phyloP scores from a whole-genome alignment of 495 filamentous ascomycete species.

The Xylaria intraflava region DNA sequence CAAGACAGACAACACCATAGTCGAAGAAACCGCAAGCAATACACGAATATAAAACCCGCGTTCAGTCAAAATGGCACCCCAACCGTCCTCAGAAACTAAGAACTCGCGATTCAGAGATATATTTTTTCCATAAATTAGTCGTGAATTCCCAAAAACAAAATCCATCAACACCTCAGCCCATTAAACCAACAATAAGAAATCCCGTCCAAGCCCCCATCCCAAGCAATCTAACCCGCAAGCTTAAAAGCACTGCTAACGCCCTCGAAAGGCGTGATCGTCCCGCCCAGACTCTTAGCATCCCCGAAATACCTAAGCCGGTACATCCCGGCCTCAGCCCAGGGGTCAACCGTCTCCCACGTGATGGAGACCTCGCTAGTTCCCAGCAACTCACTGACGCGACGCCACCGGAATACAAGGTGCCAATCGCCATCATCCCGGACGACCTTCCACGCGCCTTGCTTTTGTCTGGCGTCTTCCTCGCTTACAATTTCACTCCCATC shows the following conservation, averaged over 20 bases:
- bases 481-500: slow-evolving; percentile 18
- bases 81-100: no score
- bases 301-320: slow-evolving; percentile 86
- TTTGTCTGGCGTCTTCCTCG: slow-evolving; percentile 17
- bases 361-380: slow-evolving; percentile 76
- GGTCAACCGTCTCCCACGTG: slow-evolving; percentile 69
- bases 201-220: no score
- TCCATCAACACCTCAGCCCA: neutral
- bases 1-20: no score
- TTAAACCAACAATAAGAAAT: no score
- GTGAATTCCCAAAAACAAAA: no score
- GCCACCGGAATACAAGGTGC: slow-evolving; percentile 75
- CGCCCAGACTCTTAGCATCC: slow-evolving; percentile 63
- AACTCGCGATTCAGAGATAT: no score
- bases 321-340: slow-evolving; percentile 48
- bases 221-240: slow-evolving; percentile 15
- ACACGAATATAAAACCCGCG: no score
- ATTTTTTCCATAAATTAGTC: no score
- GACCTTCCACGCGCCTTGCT: slow-evolving; percentile 45
- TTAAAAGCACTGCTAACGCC: slow-evolving; percentile 64
- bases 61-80: no score
- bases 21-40: no score
- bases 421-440: slow-evolving; percentile 74
- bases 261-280: slow-evolving; percentile 67
- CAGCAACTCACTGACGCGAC: slow-evolving; percentile 60